A percentile compares a stretch with the other conserved stretches of the same genome.
Evolutionary conservation across 176 grass and related monocot species (phyloP).

Genomic region (Eleusine indica): DNA sequence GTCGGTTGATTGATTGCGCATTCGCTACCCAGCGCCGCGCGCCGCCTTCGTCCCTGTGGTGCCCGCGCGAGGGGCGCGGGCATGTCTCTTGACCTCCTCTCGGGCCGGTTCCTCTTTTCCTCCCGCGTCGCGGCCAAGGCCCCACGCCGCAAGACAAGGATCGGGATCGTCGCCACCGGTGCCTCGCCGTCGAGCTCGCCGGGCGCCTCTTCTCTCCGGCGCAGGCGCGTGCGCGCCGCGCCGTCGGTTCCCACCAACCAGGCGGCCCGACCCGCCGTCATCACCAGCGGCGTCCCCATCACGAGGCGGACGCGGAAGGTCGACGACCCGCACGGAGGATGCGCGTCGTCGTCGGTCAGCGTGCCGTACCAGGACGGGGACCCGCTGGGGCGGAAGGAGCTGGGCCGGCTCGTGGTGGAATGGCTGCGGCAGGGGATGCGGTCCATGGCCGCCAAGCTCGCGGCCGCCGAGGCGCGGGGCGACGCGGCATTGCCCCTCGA

Average conservation of each 20-base stretch:
- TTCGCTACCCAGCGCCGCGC: neutral
- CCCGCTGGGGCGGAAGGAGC: conserved; percentile 73
- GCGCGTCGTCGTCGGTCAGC: conserved; percentile 31
- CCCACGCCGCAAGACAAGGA: conserved; percentile 5
- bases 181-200: conserved; percentile 27
- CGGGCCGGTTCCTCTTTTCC: conserved; percentile 33
- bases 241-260: conserved; percentile 36
- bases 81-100: conserved; percentile 45
- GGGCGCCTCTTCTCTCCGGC: conserved; percentile 16
- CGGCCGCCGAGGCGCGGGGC: conserved; percentile 66
- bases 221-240: conserved; percentile 19
- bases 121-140: conserved; percentile 19
- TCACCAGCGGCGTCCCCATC: neutral
- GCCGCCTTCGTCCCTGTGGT: neutral
- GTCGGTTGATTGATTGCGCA: neutral
- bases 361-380: conserved; percentile 84
- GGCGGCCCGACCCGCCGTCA: neutral
- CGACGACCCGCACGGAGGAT: conserved; percentile 28
- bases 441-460: conserved; percentile 82
- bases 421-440: conserved; percentile 89
- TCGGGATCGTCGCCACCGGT: conserved; percentile 23
- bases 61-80: conserved; percentile 23
- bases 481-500: conserved; percentile 49
- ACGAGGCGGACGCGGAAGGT: conserved; percentile 38
- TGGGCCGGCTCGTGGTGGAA: conserved; percentile 70